phyloP scores from a whole-genome alignment of 306 rosid species.

The Boehmeria nivea region DNA sequence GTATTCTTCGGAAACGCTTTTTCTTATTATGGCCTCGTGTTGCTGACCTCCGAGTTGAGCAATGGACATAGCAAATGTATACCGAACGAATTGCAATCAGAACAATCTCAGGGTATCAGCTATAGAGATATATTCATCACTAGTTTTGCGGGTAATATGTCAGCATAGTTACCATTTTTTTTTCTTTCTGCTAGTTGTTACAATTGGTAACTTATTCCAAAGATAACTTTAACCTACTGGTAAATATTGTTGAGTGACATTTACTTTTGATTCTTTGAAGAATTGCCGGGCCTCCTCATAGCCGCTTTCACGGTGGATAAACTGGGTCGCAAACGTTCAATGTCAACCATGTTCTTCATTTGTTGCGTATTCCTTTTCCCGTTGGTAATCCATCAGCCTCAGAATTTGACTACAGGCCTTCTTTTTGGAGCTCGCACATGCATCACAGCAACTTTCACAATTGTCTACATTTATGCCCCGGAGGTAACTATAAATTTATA shows the following conservation, averaged over 20 bases:
- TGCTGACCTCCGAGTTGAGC: slow-evolving; percentile 82
- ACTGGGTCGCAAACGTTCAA: slow-evolving; percentile 82
- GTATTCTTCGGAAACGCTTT: slow-evolving; percentile 95
- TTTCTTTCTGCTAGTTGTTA: too few species aligned
- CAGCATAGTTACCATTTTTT: neutral
- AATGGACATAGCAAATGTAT: slow-evolving; percentile 47
- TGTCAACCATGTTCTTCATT: slow-evolving; percentile 81
- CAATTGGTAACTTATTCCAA: slow-evolving; percentile 2
- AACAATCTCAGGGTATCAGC: slow-evolving; percentile 40
- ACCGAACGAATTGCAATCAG: slow-evolving; percentile 33
- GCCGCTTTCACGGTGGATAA: slow-evolving; percentile 76
- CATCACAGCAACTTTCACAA: slow-evolving; percentile 79
- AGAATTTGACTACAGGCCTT: slow-evolving; percentile 61
- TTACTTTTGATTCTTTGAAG: slow-evolving; percentile 42
- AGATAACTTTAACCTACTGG: neutral
- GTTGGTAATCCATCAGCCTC: slow-evolving; percentile 50
- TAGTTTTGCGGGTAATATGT: slow-evolving; percentile 78
- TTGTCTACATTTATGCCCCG: slow-evolving; percentile 89
- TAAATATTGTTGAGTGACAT: slow-evolving; percentile 26
- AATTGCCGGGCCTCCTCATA: slow-evolving; percentile 81
- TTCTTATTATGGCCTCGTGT: slow-evolving; percentile 93
- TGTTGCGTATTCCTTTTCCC: slow-evolving; percentile 80
- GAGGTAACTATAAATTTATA: slow-evolving; percentile 50
- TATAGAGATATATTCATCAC: slow-evolving; percentile 71
- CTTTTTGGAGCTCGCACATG: slow-evolving; percentile 96